phyloP scores from a whole-genome alignment of 495 filamentous ascomycete genomes.

The Xylaria castorea region DNA sequence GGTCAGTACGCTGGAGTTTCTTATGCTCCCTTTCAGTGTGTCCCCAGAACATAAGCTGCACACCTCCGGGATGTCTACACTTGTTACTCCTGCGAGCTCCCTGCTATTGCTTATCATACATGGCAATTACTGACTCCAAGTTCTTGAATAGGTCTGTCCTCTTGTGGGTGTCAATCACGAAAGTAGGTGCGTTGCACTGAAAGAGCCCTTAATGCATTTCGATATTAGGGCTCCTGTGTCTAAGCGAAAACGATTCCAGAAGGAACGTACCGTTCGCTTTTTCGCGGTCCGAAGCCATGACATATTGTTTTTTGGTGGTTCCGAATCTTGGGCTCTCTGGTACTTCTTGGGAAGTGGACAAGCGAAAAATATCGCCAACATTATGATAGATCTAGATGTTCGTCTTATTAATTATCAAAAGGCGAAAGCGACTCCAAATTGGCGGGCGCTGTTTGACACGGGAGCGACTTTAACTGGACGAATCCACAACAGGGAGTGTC shows the following conservation, averaged over 20 bases:
- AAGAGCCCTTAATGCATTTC: neutral
- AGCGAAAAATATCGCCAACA: neutral
- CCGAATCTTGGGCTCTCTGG: neutral
- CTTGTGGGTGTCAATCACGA: neutral
- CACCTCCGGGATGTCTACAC: neutral
- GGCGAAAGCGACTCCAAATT: neutral
- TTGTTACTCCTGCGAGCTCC: neutral
- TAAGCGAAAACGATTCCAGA: neutral
- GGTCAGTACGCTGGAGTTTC: neutral
- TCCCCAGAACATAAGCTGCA: neutral
- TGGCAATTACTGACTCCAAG: neutral
- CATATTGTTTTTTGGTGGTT: neutral
- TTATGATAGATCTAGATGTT: neutral
- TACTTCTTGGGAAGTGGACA: neutral
- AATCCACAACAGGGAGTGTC: neutral
- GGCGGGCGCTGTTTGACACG: neutral
- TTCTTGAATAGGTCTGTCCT: neutral
- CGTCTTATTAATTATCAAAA: neutral
- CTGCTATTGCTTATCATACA: neutral
- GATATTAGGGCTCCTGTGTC: neutral
- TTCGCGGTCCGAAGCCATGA: neutral
- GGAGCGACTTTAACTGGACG: neutral
- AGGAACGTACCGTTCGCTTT: neutral
- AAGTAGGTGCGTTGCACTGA: neutral
- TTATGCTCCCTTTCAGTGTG: neutral